Conservation (phyloP, 148 eudicot species). For the Arctostaphylos glauca region DNA sequence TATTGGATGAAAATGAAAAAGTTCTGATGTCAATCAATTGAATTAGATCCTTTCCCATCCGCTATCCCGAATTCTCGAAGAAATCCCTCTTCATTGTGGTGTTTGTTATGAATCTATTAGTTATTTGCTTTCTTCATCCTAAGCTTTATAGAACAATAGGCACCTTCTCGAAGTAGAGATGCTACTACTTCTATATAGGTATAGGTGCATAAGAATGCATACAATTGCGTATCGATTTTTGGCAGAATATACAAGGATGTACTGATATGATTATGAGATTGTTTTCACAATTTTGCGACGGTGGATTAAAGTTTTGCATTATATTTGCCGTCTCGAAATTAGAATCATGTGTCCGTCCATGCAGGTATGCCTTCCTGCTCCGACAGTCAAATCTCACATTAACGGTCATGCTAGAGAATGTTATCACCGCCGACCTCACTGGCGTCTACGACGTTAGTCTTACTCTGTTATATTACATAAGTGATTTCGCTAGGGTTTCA, state of each 20-base stretch:
- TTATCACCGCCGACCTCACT: slow-evolving; percentile 52
- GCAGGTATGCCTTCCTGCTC: slow-evolving; percentile 45
- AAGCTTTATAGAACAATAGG: neutral
- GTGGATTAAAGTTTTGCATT: neutral
- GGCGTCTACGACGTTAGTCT: slow-evolving; percentile 61
- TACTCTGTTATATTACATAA: slow-evolving; percentile 46
- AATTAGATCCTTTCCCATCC: neutral
- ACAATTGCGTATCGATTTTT: neutral
- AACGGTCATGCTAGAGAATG: slow-evolving; percentile 78
- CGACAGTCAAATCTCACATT: slow-evolving; percentile 31
- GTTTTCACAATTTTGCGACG: neutral
- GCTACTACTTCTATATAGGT: neutral
- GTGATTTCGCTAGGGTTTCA: slow-evolving; percentile 9
- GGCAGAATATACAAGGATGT: neutral
- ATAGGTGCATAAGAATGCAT: neutral
- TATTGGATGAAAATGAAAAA: neutral
- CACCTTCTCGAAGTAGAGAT: neutral
- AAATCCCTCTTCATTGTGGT: neutral
- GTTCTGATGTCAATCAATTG: neutral
- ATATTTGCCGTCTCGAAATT: neutral
- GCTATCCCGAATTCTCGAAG: neutral
- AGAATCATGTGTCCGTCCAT: neutral
- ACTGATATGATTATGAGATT: neutral
- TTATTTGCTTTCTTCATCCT: neutral
- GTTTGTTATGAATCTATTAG: neutral